Conservation (phyloP, 768 basidiomycete genomes). For the Lactarius trivialis region DNA sequence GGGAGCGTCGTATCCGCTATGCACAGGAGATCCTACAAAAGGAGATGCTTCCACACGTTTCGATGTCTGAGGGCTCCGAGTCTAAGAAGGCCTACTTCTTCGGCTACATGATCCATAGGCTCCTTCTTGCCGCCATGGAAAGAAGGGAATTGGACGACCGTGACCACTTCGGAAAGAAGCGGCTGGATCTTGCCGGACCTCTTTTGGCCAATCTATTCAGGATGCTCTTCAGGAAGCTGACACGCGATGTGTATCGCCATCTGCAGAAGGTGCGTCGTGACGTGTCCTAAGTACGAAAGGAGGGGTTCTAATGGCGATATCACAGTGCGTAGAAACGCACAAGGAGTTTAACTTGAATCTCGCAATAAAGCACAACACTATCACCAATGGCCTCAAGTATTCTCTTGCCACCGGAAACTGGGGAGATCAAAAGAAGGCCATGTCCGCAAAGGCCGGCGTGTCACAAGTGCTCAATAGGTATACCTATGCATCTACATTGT, state of each 20-base stretch:
- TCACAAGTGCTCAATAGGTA: constrained; percentile 98
- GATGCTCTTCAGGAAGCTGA: constrained; percentile 94
- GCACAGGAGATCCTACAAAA: constrained; percentile 98
- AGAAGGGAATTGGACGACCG: constrained; percentile 95
- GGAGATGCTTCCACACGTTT: constrained; percentile 96
- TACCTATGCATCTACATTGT: constrained; percentile 96
- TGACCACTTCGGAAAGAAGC: constrained; percentile 99
- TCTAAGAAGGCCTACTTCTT: constrained; percentile 99
- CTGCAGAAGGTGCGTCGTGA: constrained; percentile 74
- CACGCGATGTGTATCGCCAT: constrained; percentile 94
- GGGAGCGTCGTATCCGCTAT: constrained; percentile 89
- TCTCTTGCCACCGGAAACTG: constrained; percentile 98
- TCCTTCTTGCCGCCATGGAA: constrained; percentile 89
- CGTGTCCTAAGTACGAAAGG: not conserved
- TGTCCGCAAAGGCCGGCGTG: constrained; percentile 96
- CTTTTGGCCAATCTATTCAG: constrained; percentile 95
- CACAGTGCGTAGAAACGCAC: constrained; percentile 90
- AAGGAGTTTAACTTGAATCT: constrained; percentile 89
- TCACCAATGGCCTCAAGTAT: constrained; percentile 97
- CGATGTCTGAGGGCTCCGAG: constrained; percentile 92
- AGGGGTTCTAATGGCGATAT: constrained; percentile 13
- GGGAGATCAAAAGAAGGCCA: constrained; percentile 98
- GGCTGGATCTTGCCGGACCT: constrained; percentile 93
- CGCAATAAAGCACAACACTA: constrained; percentile 94
- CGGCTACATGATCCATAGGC: constrained; percentile 98